phyloP scores from a whole-genome alignment of 1,284 basidiomycete species.

The Cutaneotrichosporon daszewskae region DNA sequence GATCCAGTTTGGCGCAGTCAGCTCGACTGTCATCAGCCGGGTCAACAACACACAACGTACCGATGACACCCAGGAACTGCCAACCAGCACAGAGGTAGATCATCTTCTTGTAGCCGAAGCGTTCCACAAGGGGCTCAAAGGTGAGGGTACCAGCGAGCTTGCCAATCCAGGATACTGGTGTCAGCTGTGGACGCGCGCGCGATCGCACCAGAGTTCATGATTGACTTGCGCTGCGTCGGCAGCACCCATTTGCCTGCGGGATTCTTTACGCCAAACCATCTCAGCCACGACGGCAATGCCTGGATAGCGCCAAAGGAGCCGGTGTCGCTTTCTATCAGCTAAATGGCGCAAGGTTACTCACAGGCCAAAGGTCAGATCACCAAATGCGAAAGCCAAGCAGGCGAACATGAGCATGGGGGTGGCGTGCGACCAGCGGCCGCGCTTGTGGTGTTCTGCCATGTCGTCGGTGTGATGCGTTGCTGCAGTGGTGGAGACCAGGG shows the following conservation, averaged over 20 bases:
- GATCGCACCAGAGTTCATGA: constrained; percentile 17
- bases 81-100: constrained; percentile 7
- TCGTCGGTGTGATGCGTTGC: too few species aligned
- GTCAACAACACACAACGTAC: constrained; percentile 8
- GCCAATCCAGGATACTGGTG: constrained; percentile 15
- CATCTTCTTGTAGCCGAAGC: constrained; percentile 16
- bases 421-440: too few species aligned
- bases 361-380: constrained; percentile 21
- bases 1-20: constrained; percentile 15
- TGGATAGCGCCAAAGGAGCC: constrained; percentile 20
- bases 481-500: too few species aligned
- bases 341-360: constrained; percentile 4
- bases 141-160: constrained; percentile 8
- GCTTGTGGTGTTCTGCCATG: too few species aligned
- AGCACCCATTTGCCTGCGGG: too few species aligned
- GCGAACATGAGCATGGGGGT: too few species aligned
- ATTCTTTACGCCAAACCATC: constrained; percentile 14
- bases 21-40: constrained; percentile 7
- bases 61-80: constrained; percentile 18
- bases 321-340: constrained; percentile 15
- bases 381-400: too few species aligned
- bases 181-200: constrained; percentile 1
- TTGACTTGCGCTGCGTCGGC: constrained; percentile 17
- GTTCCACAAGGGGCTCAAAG: constrained; percentile 18
- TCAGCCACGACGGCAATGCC: constrained; percentile 21